Percentiles rank a stretch among this genome's conserved stretches.
Evolutionary conservation across 441 rosid genomes (phyloP).

Genomic region (Biscutella laevigata): DNA sequence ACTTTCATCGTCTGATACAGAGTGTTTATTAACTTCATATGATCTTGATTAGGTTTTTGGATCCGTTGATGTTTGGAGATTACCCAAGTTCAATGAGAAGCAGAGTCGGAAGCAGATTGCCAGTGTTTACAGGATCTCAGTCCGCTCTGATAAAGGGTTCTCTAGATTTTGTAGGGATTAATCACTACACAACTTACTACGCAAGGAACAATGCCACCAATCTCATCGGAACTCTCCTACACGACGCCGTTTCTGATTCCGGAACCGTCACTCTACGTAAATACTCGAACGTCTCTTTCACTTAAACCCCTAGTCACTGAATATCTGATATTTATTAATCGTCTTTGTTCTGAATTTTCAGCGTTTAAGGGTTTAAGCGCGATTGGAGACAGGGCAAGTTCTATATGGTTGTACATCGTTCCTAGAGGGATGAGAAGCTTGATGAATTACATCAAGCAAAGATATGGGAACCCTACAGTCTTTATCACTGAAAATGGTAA

Average conservation of each 20-base stretch:
- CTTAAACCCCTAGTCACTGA: background rate
- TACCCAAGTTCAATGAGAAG: constrained; percentile 85
- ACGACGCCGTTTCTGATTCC: constrained; percentile 64
- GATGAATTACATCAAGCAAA: constrained; percentile 77
- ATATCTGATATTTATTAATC: background rate
- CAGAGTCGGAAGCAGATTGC: constrained; percentile 63
- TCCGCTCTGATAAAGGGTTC: constrained; percentile 64
- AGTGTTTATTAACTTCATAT: background rate
- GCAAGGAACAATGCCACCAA: constrained; percentile 33
- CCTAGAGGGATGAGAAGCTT: constrained; percentile 82
- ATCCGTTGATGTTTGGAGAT: constrained; percentile 76
- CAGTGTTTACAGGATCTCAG: constrained; percentile 56
- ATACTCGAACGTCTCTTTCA: background rate
- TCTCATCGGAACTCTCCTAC: constrained; percentile 30
- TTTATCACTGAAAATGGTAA: constrained; percentile 87
- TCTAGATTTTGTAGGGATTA: constrained; percentile 87
- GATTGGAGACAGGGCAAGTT: constrained; percentile 76
- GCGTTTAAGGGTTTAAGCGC: constrained; percentile 46
- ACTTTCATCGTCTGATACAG: background rate
- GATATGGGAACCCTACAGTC: constrained; percentile 72
- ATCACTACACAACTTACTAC: constrained; percentile 88
- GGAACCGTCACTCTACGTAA: constrained; percentile 69
- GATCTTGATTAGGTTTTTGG: constrained; percentile 57
- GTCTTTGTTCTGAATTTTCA: constrained; percentile 24
- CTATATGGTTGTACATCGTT: constrained; percentile 89